phyloP scores from a whole-genome alignment of 768 basidiomycete genomes.

The Lactarius akahatsu region DNA sequence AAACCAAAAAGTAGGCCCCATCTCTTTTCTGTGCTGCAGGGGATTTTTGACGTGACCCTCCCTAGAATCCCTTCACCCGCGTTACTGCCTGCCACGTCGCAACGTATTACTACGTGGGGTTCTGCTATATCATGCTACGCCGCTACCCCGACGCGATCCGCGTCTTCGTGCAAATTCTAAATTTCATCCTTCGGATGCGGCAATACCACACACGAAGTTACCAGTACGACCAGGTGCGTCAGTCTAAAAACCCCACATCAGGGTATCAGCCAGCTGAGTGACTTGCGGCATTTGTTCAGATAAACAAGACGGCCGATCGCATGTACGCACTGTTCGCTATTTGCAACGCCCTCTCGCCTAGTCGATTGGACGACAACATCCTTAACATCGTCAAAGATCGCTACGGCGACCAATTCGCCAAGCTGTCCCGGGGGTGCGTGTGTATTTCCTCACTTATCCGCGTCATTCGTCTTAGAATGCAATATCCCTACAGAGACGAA shows the following conservation, averaged over 20 bases:
- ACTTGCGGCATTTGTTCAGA: constrained; percentile 46
- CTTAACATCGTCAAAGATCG: constrained; percentile 90
- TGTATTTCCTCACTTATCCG: constrained; percentile 2
- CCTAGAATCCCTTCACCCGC: constrained; percentile 78
- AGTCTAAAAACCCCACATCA: too few relatives aligned
- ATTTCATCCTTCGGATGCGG: constrained; percentile 94
- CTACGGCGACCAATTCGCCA: constrained; percentile 86
- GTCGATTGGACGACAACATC: constrained; percentile 90
- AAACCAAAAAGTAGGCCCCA: constrained; percentile 65
- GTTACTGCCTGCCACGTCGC: constrained; percentile 97
- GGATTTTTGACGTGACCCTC: constrained; percentile 1
- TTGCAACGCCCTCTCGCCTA: constrained; percentile 90
- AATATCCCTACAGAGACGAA: constrained; percentile 50
- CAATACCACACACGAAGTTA: constrained; percentile 96
- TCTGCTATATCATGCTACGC: constrained; percentile 94
- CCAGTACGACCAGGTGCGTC: constrained; percentile 88
- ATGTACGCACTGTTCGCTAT: constrained; percentile 97
- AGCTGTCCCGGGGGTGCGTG: constrained; percentile 81
- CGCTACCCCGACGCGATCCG: constrained; percentile 96
- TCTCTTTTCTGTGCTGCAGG: background rate
- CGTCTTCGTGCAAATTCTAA: constrained; percentile 87
- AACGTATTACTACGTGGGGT: constrained; percentile 93
- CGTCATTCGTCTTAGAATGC: background rate
- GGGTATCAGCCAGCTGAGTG: background rate
- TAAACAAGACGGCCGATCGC: constrained; percentile 95